Base-by-base conservation (phyloP, 306 rosid genomes). In the Quercus rubra region DNA sequence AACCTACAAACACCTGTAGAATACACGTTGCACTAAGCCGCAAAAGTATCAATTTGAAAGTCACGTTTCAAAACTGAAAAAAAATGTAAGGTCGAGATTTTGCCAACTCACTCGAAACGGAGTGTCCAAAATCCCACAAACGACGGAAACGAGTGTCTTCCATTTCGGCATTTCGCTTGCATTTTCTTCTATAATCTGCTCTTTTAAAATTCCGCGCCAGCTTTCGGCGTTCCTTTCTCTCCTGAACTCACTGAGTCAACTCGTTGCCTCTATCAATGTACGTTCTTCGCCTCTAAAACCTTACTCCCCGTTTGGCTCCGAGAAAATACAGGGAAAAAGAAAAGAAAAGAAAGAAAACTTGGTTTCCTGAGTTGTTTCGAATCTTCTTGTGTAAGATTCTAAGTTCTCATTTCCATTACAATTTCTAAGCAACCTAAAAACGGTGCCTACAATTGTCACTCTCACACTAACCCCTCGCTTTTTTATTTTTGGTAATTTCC, bases 161-260 rank as follows among this genome's bases (percentile, higher is more conserved):
- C 54, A 49, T 12, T 49, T 43, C 51, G 51, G 51, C 51, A 43
- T 4, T 63, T 0, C 70, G 19, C n/a, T 67, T 19, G 25, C 27
- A 0, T 67, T 43, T 57, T 70, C 52, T 27, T 41, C 54, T 49
- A 56, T 35, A 6, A 20, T 7, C 58, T 30, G 19, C 58, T n/a
- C 73, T 80, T 84, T 84, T 33, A 77, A 72, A 84, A 77, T 84
- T 84, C 87, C 87, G 73, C 87, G 87, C 87, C 87, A 84, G 70
- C 77, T 15, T 38, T 58, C 46, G 46, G 46, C 46, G 55, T 13
- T 41, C 27, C 52, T 41, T 35, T 49, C 70, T 23, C 57, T 33
- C 25, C 66, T 25, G 64, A 55, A 20, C 70, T 71, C 86, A 2
- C 38, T 18, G 61, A 63, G 18, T 43, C 74, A 23, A 21, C 87